phyloP scores from a whole-genome alignment of 768 basidiomycete genomes.

The Trichaptum fuscoviolaceum region DNA sequence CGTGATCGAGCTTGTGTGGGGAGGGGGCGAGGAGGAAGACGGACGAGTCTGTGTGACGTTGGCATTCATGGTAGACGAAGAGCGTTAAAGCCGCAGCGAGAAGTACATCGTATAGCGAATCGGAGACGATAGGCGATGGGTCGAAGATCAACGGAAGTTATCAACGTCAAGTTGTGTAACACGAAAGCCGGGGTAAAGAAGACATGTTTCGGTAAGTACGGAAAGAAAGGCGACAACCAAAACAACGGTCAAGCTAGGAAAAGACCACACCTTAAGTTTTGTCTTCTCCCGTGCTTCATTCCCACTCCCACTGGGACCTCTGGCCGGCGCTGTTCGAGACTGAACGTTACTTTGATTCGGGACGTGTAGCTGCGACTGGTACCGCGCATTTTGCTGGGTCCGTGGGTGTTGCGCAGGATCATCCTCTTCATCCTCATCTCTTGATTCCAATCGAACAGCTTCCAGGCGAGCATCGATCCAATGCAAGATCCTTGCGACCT shows the following conservation, averaged over 20 bases:
- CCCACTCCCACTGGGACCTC: background rate
- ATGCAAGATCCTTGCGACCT: conserved; percentile 76
- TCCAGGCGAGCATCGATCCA: conserved; percentile 81
- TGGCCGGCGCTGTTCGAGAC: background rate
- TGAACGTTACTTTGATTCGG: background rate
- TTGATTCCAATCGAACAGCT: conserved; percentile 75
- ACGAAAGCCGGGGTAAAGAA: background rate
- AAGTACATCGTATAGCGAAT: background rate
- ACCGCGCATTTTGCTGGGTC: background rate
- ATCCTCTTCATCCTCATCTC: conserved; percentile 71
- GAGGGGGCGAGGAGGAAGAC: background rate
- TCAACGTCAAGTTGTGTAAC: background rate
- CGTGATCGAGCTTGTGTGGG: background rate
- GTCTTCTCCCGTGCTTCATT: background rate
- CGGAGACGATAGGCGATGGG: background rate
- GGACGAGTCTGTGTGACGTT: background rate
- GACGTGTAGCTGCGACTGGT: background rate
- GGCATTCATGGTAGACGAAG: background rate
- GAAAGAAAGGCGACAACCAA: background rate
- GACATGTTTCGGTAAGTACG: background rate
- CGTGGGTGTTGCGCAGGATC: background rate
- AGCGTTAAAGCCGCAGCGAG: background rate
- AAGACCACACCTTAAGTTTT: background rate
- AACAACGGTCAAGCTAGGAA: background rate
- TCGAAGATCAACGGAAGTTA: background rate